phyloP scores from a whole-genome alignment of 352 stramenopile species.

The Globisporangium paroecandrum region DNA sequence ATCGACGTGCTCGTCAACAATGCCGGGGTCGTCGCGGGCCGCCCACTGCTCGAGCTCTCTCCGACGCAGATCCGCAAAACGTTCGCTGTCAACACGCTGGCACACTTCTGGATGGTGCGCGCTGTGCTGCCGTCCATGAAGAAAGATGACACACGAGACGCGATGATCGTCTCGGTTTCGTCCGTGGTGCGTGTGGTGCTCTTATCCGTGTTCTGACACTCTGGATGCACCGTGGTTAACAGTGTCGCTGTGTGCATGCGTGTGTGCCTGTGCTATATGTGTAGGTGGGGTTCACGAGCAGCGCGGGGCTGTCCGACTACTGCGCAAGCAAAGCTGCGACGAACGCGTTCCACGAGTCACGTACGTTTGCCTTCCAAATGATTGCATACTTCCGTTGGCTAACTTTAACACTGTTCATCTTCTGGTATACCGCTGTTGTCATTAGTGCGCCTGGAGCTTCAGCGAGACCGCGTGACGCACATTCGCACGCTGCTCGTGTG shows the following conservation, averaged over 20 bases:
- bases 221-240: background rate
- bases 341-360: constrained; percentile 68
- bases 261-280: background rate
- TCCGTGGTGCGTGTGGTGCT: constrained; percentile 43
- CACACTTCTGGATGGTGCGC: constrained; percentile 75
- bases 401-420: background rate
- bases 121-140: constrained; percentile 64
- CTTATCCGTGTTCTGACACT: background rate
- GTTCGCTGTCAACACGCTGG: constrained; percentile 60
- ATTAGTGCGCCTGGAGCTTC: constrained; percentile 74
- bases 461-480: constrained; percentile 44
- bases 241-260: background rate
- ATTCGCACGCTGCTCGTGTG: constrained; percentile 76
- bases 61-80: constrained; percentile 43
- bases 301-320: constrained; percentile 68
- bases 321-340: constrained; percentile 74
- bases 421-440: constrained; percentile 3
- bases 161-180: constrained; percentile 67
- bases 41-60: constrained; percentile 36
- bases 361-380: constrained; percentile 1
- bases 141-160: constrained; percentile 24
- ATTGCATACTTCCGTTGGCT: background rate
- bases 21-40: constrained; percentile 48
- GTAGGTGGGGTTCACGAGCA: constrained; percentile 67
- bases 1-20: constrained; percentile 65